Percentiles rank a stretch among this genome's conserved stretches.
Conservation (phyloP, 2,329 filamentous ascomycete species). For the Cladophialophora carrionii region DNA sequence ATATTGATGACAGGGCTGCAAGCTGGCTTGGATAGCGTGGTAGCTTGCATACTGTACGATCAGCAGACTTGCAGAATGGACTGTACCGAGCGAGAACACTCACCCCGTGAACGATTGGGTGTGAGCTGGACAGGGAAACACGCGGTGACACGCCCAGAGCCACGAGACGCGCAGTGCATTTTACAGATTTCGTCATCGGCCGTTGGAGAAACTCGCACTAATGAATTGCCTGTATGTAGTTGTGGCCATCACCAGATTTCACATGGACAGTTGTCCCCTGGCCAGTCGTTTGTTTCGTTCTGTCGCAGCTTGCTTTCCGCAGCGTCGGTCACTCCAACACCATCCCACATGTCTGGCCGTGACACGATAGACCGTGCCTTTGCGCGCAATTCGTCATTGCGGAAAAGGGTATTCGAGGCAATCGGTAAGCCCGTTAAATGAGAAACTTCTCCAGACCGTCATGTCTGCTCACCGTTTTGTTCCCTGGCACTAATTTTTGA, state of each 20-base stretch:
- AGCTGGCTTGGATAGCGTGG: not conserved
- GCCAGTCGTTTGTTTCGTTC: not conserved
- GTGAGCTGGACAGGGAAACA: not conserved
- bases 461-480: not conserved
- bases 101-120: not conserved
- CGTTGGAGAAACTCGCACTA: not conserved
- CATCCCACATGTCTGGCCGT: conserved; percentile 14
- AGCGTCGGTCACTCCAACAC: not conserved
- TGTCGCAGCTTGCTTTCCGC: not conserved
- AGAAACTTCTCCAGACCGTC: not conserved
- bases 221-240: no score
- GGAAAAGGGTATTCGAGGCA: conserved; percentile 32
- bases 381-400: conserved; percentile 19
- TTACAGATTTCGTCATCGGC: conserved; percentile 10
- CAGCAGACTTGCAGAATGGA: not conserved
- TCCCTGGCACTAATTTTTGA: conserved; percentile 1
- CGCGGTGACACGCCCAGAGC: not conserved
- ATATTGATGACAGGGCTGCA: not conserved
- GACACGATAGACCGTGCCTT: conserved; percentile 28
- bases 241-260: not conserved
- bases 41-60: not conserved
- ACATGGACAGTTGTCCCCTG: not conserved
- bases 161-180: not conserved
- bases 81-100: not conserved
- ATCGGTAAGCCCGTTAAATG: conserved; percentile 24